These are phyloP conservation scores for Sporothrix protearum DNA, from an alignment of 2,329 filamentous ascomycete species.

Conservation along the genomic window DNA sequence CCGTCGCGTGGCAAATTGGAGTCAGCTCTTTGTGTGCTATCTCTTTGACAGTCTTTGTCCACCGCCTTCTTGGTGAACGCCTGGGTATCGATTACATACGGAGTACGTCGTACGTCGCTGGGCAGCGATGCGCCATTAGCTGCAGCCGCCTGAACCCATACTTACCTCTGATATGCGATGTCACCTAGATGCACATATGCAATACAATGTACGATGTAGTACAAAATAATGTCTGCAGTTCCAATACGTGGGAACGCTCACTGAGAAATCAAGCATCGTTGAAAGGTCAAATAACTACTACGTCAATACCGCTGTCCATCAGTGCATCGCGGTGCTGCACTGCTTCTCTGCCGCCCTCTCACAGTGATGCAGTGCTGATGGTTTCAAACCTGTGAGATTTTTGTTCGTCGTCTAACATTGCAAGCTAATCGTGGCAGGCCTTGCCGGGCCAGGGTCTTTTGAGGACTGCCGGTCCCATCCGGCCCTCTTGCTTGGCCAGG, in stretches of 20 bases:
- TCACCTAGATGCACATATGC: not conserved
- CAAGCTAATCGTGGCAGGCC: not conserved
- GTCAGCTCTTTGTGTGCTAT: not conserved
- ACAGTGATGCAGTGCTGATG: not conserved
- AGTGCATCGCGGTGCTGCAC: not conserved
- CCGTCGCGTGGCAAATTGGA: slow-evolving; percentile 19
- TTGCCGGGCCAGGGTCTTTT: not conserved
- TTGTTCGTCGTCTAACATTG: not conserved
- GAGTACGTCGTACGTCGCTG: slow-evolving; percentile 32
- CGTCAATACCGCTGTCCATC: not conserved
- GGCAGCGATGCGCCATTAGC: slow-evolving; percentile 35
- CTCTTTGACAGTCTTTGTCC: not conserved
- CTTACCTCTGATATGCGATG: not conserved
- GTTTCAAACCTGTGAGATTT: too few species aligned
- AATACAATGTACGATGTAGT: not conserved
- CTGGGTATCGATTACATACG: slow-evolving; percentile 29
- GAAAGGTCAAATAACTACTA: not conserved
- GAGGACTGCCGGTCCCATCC: not conserved
- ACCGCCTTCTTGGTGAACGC: not conserved
- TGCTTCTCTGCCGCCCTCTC: not conserved
- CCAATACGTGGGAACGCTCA: not conserved
- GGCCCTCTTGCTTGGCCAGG: not conserved
- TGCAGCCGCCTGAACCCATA: slow-evolving; percentile 17
- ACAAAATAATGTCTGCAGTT: not conserved
- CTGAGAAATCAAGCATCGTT: not conserved